Evolutionary conservation across 768 basidiomycete species (phyloP).

Genomic region (Mycena albidolilacea): DNA sequence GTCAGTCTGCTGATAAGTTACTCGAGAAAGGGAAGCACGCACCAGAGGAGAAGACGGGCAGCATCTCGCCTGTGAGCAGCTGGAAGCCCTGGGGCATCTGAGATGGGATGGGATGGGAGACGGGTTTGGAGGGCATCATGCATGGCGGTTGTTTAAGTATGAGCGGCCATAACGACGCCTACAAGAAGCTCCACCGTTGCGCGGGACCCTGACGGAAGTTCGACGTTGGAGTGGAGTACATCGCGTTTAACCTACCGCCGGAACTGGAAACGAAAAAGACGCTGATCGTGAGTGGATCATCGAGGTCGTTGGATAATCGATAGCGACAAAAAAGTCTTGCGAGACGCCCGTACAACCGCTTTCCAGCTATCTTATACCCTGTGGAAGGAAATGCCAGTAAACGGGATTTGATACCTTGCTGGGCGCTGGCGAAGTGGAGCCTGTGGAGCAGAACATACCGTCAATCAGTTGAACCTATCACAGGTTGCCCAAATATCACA

Average conservation of each 20-base stretch:
- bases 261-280: too few species aligned
- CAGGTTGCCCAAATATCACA: neutral
- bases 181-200: conserved; percentile 1
- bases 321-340: too few species aligned
- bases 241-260: too few species aligned
- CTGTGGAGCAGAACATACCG: neutral
- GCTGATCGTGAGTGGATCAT: too few species aligned
- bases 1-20: neutral
- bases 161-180: neutral
- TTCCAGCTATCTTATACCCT: too few species aligned
- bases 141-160: neutral
- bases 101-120: neutral
- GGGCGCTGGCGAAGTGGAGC: neutral
- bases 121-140: neutral
- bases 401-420: neutral
- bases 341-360: too few species aligned
- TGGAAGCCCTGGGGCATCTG: conserved; percentile 7
- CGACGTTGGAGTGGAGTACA: neutral
- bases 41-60: conserved; percentile 17
- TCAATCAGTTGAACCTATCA: too few species aligned
- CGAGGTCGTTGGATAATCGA: too few species aligned
- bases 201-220: neutral
- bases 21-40: neutral
- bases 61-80: neutral
- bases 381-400: too few species aligned